These are phyloP conservation scores for Marvania coccoides DNA, from an alignment of 139 green algal species.

Conservation along the genomic window DNA sequence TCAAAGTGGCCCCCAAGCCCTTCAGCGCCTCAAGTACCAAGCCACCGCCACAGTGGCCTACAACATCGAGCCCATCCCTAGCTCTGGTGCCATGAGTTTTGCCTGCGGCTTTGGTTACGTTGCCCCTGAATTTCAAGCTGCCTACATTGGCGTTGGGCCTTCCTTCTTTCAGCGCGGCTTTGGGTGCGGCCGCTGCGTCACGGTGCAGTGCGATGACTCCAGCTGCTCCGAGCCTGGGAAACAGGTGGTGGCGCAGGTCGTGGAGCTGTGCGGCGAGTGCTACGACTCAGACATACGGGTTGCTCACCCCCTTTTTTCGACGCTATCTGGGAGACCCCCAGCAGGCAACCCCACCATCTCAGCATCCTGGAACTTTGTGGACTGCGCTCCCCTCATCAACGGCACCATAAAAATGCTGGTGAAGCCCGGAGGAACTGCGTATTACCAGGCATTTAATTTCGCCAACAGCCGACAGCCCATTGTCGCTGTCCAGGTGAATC, in stretches of 20 bases:
- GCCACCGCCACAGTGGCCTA: slow-evolving; percentile 10
- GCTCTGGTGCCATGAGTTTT: slow-evolving; percentile 1
- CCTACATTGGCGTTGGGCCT: slow-evolving; percentile 19
- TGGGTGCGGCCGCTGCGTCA: slow-evolving; percentile 22
- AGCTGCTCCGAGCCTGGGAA: not conserved
- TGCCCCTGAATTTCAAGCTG: not conserved
- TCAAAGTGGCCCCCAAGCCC: not conserved
- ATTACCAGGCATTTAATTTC: slow-evolving; percentile 31
- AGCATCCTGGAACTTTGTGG: slow-evolving; percentile 13
- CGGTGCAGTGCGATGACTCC: slow-evolving; percentile 22
- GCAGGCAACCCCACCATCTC: slow-evolving; percentile 1
- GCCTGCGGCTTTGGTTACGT: slow-evolving; percentile 21
- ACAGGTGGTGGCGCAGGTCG: slow-evolving; percentile 11
- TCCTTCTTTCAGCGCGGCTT: slow-evolving; percentile 9
- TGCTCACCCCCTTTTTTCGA: slow-evolving; percentile 6
- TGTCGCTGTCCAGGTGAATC: slow-evolving; percentile 18
- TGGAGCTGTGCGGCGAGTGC: slow-evolving; percentile 33
- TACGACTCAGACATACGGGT: slow-evolving; percentile 5
- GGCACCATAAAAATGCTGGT: slow-evolving; percentile 34
- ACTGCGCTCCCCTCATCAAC: slow-evolving; percentile 16
- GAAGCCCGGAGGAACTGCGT: slow-evolving; percentile 19
- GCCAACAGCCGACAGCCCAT: slow-evolving; percentile 22
- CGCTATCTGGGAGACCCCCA: slow-evolving; percentile 6
- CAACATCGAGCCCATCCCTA: not conserved
- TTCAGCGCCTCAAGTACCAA: slow-evolving; percentile 1